phyloP scores from a whole-genome alignment of 768 basidiomycete species.

The Boletus tomentosulus region DNA sequence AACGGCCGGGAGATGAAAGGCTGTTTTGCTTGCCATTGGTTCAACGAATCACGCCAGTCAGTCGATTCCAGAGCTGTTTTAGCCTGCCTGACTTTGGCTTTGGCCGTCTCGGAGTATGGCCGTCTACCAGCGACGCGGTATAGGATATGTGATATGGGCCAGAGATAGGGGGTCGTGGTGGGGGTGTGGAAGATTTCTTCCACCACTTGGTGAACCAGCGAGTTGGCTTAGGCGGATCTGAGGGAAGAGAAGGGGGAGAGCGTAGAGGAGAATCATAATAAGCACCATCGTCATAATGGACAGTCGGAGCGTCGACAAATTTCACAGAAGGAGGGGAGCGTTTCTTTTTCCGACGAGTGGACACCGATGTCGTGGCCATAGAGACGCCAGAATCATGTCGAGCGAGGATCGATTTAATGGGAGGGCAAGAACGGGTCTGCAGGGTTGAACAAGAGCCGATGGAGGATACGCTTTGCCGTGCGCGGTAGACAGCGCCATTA shows the following conservation, averaged over 20 bases:
- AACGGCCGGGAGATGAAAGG: background rate
- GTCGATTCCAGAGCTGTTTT: slow-evolving; percentile 25
- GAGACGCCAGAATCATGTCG: slow-evolving; percentile 49
- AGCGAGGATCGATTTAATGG: slow-evolving; percentile 56
- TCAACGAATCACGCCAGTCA: slow-evolving; percentile 21
- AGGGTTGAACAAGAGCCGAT: slow-evolving; percentile 31
- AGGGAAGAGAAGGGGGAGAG: slow-evolving; percentile 10
- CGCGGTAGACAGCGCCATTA: slow-evolving; percentile 20
- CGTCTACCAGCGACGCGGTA: slow-evolving; percentile 31
- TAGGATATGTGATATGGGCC: slow-evolving; percentile 30
- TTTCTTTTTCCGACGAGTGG: slow-evolving; percentile 24
- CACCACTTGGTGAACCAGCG: slow-evolving; percentile 30
- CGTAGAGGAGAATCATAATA: slow-evolving; percentile 12
- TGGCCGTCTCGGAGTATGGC: slow-evolving; percentile 10
- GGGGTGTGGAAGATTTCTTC: slow-evolving; percentile 15
- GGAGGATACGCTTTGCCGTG: slow-evolving; percentile 38
- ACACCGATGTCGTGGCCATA: slow-evolving; percentile 31
- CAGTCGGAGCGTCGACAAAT: slow-evolving; percentile 62
- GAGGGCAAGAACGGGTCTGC: slow-evolving; percentile 19
- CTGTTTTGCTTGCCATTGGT: background rate
- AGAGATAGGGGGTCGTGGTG: slow-evolving; percentile 28
- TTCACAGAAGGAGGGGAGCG: slow-evolving; percentile 53
- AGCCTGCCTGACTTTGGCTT: slow-evolving; percentile 23
- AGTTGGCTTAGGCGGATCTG: slow-evolving; percentile 4
- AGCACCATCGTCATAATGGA: slow-evolving; percentile 40